Evolutionary conservation across 805 yeast species (phyloP).

Genomic region (Metschnikowia borealis): DNA sequence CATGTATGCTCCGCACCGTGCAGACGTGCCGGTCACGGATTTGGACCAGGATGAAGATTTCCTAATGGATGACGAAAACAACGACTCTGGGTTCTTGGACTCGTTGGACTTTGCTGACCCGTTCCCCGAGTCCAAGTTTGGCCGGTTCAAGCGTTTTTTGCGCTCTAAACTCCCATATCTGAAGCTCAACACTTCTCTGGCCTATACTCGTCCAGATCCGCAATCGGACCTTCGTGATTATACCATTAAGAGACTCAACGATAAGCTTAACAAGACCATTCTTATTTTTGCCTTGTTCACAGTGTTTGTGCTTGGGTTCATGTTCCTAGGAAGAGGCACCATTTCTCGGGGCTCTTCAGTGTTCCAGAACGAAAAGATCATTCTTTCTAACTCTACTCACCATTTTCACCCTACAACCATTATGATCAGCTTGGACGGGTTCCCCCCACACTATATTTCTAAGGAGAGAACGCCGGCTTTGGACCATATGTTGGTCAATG

Average conservation of each 20-base stretch:
- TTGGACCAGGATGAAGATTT: slow-evolving; percentile 44
- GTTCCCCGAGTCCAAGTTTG: not conserved
- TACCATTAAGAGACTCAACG: slow-evolving; percentile 23
- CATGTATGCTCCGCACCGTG: slow-evolving; percentile 28
- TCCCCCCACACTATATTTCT: slow-evolving; percentile 84
- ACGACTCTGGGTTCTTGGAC: slow-evolving; percentile 15
- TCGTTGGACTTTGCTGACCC: slow-evolving; percentile 2
- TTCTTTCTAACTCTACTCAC: slow-evolving; percentile 59
- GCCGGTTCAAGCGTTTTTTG: not conserved
- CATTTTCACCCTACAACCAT: slow-evolving; percentile 76
- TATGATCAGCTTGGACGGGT: slow-evolving; percentile 78
- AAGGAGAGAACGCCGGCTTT: slow-evolving; percentile 64
- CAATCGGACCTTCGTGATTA: slow-evolving; percentile 19
- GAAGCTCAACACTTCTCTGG: not conserved
- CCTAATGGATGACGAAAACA: slow-evolving; percentile 18
- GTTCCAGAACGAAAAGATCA: slow-evolving; percentile 15
- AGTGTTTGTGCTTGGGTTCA: slow-evolving; percentile 10
- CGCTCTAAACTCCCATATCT: slow-evolving; percentile 4
- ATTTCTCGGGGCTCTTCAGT: not conserved
- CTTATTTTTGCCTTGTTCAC: slow-evolving; percentile 11
- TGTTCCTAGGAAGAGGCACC: slow-evolving; percentile 2
- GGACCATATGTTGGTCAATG: slow-evolving; percentile 50
- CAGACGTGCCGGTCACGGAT: slow-evolving; percentile 55
- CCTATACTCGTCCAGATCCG: not conserved
- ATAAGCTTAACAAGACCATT: slow-evolving; percentile 19